Evolutionary conservation across 2,329 filamentous ascomycete species (phyloP), one percentile per base, ranked within the genome.

Genomic region (Alternaria solani): DNA sequence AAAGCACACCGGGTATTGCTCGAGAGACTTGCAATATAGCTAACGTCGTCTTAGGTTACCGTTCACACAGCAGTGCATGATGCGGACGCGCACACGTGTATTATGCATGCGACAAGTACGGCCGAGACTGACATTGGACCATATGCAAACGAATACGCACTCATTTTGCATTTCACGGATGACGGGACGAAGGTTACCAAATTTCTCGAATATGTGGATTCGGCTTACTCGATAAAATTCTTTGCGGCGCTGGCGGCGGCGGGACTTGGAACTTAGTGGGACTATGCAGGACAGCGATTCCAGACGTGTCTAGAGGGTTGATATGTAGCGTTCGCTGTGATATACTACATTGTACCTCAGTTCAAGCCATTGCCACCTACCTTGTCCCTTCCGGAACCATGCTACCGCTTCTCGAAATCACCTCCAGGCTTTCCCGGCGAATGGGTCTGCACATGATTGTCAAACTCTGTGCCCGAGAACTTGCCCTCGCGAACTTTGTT

Each of bases 401-500:
- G n/a, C 51, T 66, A 48, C 58, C 56, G 61, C 62, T 67, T 65
- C 57, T 71, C 69, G 54, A 73, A 72, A 55, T 72, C 70, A 30
- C 57, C 59, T n/a, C 51, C 64, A 25, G 69, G 70, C 26, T 69
- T 56, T 23, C 57, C 57, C 11, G 65, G 61, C 30, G 61, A 56
- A 58, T 69, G 69, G 48, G 59, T 58, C 60, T 59, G 59, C 47
- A 64, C 44, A 61, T 73, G 69, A 59, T 73, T 73, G 39, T 72
- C 70, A 56, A 73, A 73, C 52, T 72, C 62, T 51, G 65, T 56
- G 36, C 62, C 62, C 23, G 65, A 68, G 54, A 73, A 73, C 47
- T 67, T 66, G 52, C 71, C 71, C 47, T 61, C 55, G 14, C 71
- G 58, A 5, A 71, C 38, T 46, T 68, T 70, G 7, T 60, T 53